Percentiles rank a stretch among this genome's conserved stretches.
Conservation (phyloP, 2,329 filamentous ascomycete genomes). For the Claviceps capensis region DNA sequence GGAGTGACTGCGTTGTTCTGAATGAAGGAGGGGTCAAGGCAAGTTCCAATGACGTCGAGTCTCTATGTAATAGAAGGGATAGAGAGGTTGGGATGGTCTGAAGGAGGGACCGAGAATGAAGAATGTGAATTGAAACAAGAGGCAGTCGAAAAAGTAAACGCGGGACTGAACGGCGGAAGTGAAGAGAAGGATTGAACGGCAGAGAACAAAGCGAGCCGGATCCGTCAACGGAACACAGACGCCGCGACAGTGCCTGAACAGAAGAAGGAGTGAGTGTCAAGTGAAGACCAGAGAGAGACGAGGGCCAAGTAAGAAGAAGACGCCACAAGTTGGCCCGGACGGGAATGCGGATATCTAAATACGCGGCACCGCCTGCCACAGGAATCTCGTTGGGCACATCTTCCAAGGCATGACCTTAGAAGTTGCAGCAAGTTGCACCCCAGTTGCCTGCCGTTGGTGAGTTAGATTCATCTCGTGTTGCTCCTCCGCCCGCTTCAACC, state of each 20-base stretch:
- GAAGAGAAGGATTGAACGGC: slow-evolving; percentile 19
- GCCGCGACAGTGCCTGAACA: background rate
- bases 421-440: too few relatives aligned
- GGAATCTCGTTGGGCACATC: background rate
- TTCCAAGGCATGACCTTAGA: background rate
- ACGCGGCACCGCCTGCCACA: background rate
- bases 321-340: background rate
- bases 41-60: slow-evolving; percentile 8
- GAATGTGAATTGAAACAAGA: background rate
- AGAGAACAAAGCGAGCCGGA: slow-evolving; percentile 1
- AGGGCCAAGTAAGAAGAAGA: background rate
- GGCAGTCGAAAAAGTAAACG: background rate
- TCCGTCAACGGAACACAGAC: slow-evolving; percentile 3
- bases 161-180: background rate
- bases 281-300: background rate
- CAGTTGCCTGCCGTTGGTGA: too few relatives aligned
- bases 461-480: too few relatives aligned
- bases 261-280: slow-evolving; percentile 2
- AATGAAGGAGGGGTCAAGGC: background rate
- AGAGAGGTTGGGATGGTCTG: background rate
- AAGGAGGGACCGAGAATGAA: slow-evolving; percentile 1
- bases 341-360: slow-evolving; percentile 12
- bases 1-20: background rate
- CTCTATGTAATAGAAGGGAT: slow-evolving; percentile 7
- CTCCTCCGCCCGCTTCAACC: too few relatives aligned